Conservation (phyloP, 2,329 filamentous ascomycete species). For the Blastomyces gilchristii region DNA sequence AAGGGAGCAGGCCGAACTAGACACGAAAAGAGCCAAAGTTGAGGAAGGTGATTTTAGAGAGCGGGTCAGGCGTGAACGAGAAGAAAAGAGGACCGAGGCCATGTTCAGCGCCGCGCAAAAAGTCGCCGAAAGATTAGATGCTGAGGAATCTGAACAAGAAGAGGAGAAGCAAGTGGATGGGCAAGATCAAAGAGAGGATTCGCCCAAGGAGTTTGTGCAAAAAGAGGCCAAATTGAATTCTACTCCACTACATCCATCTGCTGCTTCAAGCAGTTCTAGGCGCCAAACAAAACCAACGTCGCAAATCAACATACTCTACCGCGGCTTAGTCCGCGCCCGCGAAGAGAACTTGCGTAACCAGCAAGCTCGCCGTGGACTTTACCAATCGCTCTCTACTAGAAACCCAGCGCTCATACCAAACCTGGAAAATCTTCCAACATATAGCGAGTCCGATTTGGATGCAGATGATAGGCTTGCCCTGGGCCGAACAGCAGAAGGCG, state of each 20-base stretch:
- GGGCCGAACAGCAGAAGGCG: conserved; percentile 42
- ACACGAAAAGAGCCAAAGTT: conserved; percentile 51
- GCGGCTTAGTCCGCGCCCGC: conserved; percentile 60
- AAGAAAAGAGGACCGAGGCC: conserved; percentile 57
- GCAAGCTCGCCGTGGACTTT: conserved; percentile 54
- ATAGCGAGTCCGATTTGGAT: conserved; percentile 57
- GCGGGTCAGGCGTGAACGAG: conserved; percentile 58
- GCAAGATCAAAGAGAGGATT: conserved; percentile 10
- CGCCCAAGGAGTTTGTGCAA: conserved; percentile 15
- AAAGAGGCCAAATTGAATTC: background rate
- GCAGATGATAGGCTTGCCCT: conserved; percentile 61
- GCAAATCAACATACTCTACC: conserved; percentile 67
- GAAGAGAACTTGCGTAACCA: conserved; percentile 60
- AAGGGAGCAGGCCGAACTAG: conserved; percentile 49
- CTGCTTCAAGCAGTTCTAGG: conserved; percentile 15
- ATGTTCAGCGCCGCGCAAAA: conserved; percentile 70
- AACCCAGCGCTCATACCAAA: conserved; percentile 10
- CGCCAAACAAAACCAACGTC: conserved; percentile 46
- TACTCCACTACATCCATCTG: conserved; percentile 1
- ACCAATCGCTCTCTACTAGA: conserved; percentile 47
- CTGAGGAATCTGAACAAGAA: conserved; percentile 35
- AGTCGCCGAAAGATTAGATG: conserved; percentile 66
- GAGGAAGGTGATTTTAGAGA: conserved; percentile 64
- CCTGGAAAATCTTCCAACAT: conserved; percentile 26
- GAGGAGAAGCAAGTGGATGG: conserved; percentile 16